A percentile compares a stretch with the other conserved stretches of the same genome.
phyloP scores from a whole-genome alignment of 805 yeast genomes.

The Hanseniaspora nectarophila region DNA sequence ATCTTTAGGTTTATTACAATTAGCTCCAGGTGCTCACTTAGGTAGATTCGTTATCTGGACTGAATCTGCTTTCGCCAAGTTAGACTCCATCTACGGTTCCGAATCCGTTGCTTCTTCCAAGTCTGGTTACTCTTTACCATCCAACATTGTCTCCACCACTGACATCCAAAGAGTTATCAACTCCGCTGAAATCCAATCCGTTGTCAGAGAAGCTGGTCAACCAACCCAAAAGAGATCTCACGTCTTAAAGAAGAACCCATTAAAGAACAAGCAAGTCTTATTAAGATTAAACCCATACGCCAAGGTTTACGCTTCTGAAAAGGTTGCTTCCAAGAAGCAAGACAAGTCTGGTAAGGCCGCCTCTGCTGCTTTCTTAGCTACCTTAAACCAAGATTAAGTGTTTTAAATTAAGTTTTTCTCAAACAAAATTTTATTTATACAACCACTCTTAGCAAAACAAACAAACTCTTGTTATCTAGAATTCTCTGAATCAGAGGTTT shows the following conservation, averaged over 20 bases:
- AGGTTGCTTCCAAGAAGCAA: constrained; percentile 74
- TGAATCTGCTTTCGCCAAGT: constrained; percentile 91
- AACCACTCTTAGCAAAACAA: background rate
- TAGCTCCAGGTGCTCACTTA: constrained; percentile 99
- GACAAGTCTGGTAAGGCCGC: constrained; percentile 54
- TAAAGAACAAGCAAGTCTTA: constrained; percentile 97
- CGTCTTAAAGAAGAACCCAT: constrained; percentile 98
- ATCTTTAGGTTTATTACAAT: constrained; percentile 88
- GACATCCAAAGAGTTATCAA: constrained; percentile 95
- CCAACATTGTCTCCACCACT: constrained; percentile 87
- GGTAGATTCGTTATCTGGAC: constrained; percentile 99
- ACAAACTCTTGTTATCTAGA: background rate
- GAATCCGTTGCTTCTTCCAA: constrained; percentile 73
- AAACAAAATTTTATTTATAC: background rate
- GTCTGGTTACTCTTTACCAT: constrained; percentile 84
- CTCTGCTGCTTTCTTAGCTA: constrained; percentile 56
- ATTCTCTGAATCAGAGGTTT: background rate
- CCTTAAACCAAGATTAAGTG: constrained; percentile 48
- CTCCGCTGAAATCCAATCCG: constrained; percentile 98
- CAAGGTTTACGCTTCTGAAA: constrained; percentile 86
- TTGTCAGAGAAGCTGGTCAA: constrained; percentile 92
- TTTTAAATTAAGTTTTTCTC: background rate
- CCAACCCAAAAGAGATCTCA: constrained; percentile 84
- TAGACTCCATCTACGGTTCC: constrained; percentile 95
- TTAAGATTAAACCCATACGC: constrained; percentile 99